Percentiles rank a stretch among this genome's conserved stretches.
phyloP scores from a whole-genome alignment of 257 asterid species.

The Forsythia suspensa region DNA sequence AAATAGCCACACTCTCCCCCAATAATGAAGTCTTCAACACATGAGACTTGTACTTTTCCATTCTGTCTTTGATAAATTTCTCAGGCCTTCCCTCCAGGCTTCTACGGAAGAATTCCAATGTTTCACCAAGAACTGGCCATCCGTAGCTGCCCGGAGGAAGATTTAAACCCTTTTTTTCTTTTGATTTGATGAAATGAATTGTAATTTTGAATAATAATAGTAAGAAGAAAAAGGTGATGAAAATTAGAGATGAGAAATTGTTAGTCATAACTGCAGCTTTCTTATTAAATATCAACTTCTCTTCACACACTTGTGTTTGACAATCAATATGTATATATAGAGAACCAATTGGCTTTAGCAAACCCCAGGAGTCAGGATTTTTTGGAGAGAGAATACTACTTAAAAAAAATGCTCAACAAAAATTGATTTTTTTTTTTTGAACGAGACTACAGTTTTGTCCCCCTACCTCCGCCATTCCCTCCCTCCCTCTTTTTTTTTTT shows the following conservation, averaged over 20 bases:
- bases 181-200: background rate
- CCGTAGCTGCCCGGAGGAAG: slow-evolving; percentile 63
- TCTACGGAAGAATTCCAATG: slow-evolving; percentile 38
- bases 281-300: too few species aligned
- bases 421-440: too few species aligned
- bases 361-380: too few species aligned
- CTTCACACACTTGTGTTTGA: too few species aligned
- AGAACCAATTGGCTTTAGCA: too few species aligned
- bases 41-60: slow-evolving; percentile 26
- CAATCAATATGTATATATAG: too few species aligned
- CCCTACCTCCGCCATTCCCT: too few species aligned
- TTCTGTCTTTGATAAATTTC: slow-evolving; percentile 32
- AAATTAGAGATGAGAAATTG: background rate
- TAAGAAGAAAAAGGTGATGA: background rate
- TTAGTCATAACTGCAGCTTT: background rate
- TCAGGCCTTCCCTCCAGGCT: slow-evolving; percentile 46
- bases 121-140: slow-evolving; percentile 54
- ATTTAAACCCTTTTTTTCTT: slow-evolving; percentile 17
- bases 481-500: too few species aligned
- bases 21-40: slow-evolving; percentile 41
- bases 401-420: too few species aligned
- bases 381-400: too few species aligned
- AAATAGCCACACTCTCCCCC: slow-evolving; percentile 41
- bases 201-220: background rate
- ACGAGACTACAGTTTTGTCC: too few species aligned